Percentiles rank a stretch among this genome's conserved stretches.
Conservation (phyloP, 345 rosid genomes). For the Camelina hispida region DNA sequence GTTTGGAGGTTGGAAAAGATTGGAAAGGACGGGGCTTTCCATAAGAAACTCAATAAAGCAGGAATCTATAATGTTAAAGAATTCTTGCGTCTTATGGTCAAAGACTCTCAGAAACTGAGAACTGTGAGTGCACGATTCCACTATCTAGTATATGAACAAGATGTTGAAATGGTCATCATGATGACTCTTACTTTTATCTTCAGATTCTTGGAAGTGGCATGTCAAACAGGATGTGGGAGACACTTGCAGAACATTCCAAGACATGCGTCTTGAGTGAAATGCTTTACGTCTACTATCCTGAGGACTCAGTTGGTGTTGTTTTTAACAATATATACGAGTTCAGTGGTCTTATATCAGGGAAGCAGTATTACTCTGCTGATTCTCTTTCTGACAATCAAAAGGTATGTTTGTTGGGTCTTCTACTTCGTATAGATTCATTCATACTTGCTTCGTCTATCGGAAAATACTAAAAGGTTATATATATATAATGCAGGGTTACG, state of each 20-base stretch:
- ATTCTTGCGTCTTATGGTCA: constrained; percentile 78
- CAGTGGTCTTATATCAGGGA: constrained; percentile 76
- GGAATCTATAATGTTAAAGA: constrained; percentile 89
- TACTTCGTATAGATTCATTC: neutral
- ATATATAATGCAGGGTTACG: constrained; percentile 57
- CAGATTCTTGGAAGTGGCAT: constrained; percentile 99
- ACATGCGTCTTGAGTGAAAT: constrained; percentile 84
- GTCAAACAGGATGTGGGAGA: constrained; percentile 99
- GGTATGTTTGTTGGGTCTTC: constrained; percentile 50
- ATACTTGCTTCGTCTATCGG: neutral
- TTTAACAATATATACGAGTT: constrained; percentile 83
- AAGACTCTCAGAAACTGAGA: constrained; percentile 78
- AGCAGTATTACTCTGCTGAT: constrained; percentile 65
- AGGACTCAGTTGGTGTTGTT: constrained; percentile 71
- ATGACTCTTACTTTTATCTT: constrained; percentile 38
- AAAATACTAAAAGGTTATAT: constrained; percentile 11
- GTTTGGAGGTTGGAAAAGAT: constrained; percentile 98
- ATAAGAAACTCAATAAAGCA: constrained; percentile 88
- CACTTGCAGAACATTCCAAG: constrained; percentile 91
- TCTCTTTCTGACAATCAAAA: constrained; percentile 87
- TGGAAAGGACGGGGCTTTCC: constrained; percentile 97
- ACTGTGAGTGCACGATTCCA: constrained; percentile 57
- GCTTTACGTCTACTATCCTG: constrained; percentile 82
- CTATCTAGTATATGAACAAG: constrained; percentile 3
- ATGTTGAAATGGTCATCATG: constrained; percentile 12